Percentiles rank a stretch among this genome's conserved stretches.
Conservation (phyloP, 2,329 filamentous ascomycete genomes). For the Arthroderma sp. region DNA sequence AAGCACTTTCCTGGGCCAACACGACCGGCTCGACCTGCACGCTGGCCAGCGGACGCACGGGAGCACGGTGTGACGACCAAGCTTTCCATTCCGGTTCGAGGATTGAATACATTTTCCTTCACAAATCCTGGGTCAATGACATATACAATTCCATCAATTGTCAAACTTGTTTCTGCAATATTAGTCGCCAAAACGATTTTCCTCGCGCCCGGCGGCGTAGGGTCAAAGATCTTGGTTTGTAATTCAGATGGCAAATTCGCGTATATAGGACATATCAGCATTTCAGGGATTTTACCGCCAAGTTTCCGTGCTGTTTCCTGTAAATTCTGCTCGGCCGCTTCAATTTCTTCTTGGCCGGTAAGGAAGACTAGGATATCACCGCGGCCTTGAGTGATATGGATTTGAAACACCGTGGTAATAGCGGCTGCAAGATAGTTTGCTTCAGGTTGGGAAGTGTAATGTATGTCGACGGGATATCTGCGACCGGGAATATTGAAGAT, state of each 20-base stretch:
- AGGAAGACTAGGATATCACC: conserved; percentile 92
- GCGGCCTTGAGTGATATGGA: conserved; percentile 70
- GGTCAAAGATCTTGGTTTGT: conserved; percentile 88
- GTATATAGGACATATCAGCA: conserved; percentile 88
- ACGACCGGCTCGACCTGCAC: conserved; percentile 82
- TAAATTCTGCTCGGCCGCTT: conserved; percentile 70
- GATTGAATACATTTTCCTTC: conserved; percentile 90
- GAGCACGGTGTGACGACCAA: conserved; percentile 85
- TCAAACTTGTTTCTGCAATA: conserved; percentile 90
- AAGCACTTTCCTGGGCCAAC: conserved; percentile 89
- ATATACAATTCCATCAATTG: conserved; percentile 90
- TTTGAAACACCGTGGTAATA: conserved; percentile 88
- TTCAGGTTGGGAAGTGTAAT: conserved; percentile 81
- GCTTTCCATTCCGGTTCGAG: conserved; percentile 82
- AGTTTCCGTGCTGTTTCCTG: conserved; percentile 78
- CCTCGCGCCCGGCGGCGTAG: conserved; percentile 67
- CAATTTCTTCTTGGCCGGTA: conserved; percentile 93
- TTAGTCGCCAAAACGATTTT: conserved; percentile 94
- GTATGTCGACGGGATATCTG: conserved; percentile 78
- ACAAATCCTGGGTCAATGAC: conserved; percentile 93
- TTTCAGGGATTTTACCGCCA: conserved; percentile 67
- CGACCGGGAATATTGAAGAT: conserved; percentile 92
- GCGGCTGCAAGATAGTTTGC: conserved; percentile 86
- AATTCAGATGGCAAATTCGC: conserved; percentile 82
- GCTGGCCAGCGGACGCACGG: conserved; percentile 80